These are phyloP conservation scores for Akanthomyces dipterigenus DNA, from an alignment of 2,329 filamentous ascomycete genomes.

Conservation along the genomic window DNA sequence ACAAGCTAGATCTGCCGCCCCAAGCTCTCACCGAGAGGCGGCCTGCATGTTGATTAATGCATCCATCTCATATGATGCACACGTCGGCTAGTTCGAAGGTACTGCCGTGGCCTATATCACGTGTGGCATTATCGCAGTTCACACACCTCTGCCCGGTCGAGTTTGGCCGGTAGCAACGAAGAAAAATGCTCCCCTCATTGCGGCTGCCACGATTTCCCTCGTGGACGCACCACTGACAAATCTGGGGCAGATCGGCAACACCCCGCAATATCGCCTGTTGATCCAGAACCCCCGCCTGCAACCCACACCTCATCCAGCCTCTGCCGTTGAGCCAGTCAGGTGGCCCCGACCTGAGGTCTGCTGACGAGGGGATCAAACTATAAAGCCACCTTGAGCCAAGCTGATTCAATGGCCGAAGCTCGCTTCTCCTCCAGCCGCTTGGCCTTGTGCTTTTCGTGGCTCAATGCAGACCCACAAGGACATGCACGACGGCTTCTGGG, in stretches of 20 bases:
- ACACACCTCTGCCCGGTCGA: background rate
- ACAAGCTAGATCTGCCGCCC: background rate
- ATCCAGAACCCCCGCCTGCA: slow-evolving; percentile 3
- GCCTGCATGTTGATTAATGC: background rate
- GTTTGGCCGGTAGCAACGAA: background rate
- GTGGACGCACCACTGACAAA: background rate
- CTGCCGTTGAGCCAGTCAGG: slow-evolving; percentile 9
- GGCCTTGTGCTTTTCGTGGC: background rate
- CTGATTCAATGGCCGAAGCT: background rate
- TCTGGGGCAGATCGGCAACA: slow-evolving; percentile 8
- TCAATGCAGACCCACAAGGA: background rate
- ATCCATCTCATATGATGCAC: background rate
- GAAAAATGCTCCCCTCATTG: background rate
- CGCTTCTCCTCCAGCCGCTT: background rate
- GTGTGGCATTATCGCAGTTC: background rate
- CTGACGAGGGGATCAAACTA: slow-evolving; percentile 9
- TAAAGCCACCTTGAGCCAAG: slow-evolving; percentile 7
- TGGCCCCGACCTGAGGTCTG: slow-evolving; percentile 7
- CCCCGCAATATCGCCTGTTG: slow-evolving; percentile 6
- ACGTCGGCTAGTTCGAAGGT: background rate
- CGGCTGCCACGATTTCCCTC: background rate
- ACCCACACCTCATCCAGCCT: background rate
- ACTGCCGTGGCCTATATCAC: background rate
- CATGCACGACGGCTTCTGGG: background rate
- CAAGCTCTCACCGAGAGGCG: background rate